Evolutionary conservation across 2,329 filamentous ascomycete genomes (phyloP), one percentile per base, ranked within the genome.

Genomic region (Monosporascus sp.): DNA sequence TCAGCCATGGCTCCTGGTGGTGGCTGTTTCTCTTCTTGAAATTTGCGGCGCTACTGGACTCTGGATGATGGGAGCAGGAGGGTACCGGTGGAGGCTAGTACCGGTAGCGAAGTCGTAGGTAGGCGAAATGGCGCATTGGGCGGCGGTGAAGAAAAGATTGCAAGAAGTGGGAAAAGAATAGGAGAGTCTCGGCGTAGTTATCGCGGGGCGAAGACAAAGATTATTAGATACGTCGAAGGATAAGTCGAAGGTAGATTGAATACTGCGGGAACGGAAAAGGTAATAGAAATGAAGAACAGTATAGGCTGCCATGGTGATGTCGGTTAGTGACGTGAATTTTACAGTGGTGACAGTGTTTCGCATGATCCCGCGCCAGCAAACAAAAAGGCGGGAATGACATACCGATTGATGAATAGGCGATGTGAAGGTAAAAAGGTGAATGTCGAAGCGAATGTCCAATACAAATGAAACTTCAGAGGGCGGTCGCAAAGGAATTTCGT

Each of bases 1-100:
- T 85, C 83, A 55, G 75, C 74, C 80, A 83, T 84, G 62, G 46
- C 65, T 54, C 51, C 25, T 55, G 31, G 46, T 52, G 52, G 45
- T 54, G 7, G 43, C n/a, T 31, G n/a, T 46, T 31, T 24, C 22
- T 25, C 24, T 31, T 17, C 5, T 27, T 46, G 14, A 43, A 25
- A 25, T 46, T 2, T 17, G 43, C 43, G 15, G 18, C 24, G 43
- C 43, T 20, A 14, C 15, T 31, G 7, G 31, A 27, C 24, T 22
- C 37, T 17, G 27, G 43, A 46, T 15, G 31, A 46, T 14, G 43
- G 24, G 17, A 31, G n/a, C 9, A 18, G 43, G 24, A 6, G 17
- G 22, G 17, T 45, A 46, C 24, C 43, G 17, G 20, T 46, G 25
- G 22, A 24, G 25, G 43, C 43, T 46, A 46, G 43, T 31, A 46